Percentiles rank a stretch among this genome's conserved stretches.
Conservation (phyloP, 768 basidiomycete species). For the Panellus pusillus region DNA sequence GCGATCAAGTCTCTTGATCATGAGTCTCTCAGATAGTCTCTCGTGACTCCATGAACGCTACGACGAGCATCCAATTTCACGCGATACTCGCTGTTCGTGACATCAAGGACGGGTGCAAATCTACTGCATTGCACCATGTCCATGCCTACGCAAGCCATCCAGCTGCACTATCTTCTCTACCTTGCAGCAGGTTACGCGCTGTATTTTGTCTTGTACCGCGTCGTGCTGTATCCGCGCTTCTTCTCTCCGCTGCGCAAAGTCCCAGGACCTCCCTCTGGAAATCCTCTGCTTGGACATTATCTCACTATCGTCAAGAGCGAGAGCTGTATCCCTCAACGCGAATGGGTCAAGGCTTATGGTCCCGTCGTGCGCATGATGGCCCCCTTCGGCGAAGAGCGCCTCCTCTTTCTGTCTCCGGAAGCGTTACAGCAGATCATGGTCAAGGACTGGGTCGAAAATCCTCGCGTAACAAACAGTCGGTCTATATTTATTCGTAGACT, state of each 20-base stretch:
- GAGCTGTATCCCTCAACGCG: slow-evolving; percentile 42
- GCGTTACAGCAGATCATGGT: slow-evolving; percentile 44
- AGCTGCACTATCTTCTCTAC: too few relatives aligned
- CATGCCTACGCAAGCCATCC: too few relatives aligned
- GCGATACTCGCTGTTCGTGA: too few relatives aligned
- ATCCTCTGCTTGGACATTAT: slow-evolving; percentile 38
- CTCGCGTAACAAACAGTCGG: slow-evolving; percentile 29
- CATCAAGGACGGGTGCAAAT: too few relatives aligned
- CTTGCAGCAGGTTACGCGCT: too few relatives aligned
- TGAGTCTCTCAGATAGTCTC: too few relatives aligned
- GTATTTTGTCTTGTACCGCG: slow-evolving; percentile 25
- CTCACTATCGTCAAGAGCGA: slow-evolving; percentile 36
- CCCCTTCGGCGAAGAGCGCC: slow-evolving; percentile 42
- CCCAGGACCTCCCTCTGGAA: slow-evolving; percentile 37
- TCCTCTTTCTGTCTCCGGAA: slow-evolving; percentile 45
- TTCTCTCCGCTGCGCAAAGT: slow-evolving; percentile 38
- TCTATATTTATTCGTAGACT: neutral
- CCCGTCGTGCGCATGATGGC: slow-evolving; percentile 44
- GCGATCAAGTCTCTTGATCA: too few relatives aligned
- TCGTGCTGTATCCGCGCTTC: slow-evolving; percentile 33
- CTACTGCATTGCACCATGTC: too few relatives aligned
- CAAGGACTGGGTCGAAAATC: slow-evolving; percentile 46
- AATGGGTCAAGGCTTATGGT: slow-evolving; percentile 48
- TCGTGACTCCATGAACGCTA: too few relatives aligned
- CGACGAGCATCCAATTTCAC: too few relatives aligned